These are phyloP conservation scores for Dioszegia aurantiaca DNA, from an alignment of 768 basidiomycete genomes.

Conservation along the genomic window DNA sequence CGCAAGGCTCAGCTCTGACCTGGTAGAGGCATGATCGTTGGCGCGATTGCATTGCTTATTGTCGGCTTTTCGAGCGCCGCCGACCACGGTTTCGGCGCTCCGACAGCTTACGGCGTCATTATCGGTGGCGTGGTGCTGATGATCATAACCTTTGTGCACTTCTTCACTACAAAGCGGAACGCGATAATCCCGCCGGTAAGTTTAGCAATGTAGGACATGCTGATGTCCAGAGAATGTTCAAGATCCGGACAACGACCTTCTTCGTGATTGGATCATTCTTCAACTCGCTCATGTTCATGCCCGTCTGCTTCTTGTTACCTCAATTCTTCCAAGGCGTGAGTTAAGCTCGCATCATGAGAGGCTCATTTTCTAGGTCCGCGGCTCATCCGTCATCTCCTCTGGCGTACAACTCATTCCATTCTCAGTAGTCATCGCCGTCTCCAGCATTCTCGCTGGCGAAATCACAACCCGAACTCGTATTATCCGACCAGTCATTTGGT, in stretches of 20 bases:
- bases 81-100: slow-evolving; percentile 44
- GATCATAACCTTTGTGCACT: slow-evolving; percentile 22
- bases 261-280: slow-evolving; percentile 42
- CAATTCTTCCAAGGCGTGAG: slow-evolving; percentile 49
- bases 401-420: slow-evolving; percentile 44
- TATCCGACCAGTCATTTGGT: slow-evolving; percentile 44
- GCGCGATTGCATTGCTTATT: slow-evolving; percentile 48
- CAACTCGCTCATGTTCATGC: slow-evolving; percentile 39
- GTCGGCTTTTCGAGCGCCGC: slow-evolving; percentile 51
- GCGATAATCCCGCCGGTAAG: slow-evolving; percentile 51
- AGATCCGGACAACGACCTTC: slow-evolving; percentile 45
- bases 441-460: slow-evolving; percentile 39
- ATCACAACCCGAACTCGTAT: slow-evolving; percentile 34
- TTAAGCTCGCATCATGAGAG: slow-evolving; percentile 8
- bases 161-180: slow-evolving; percentile 50
- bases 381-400: slow-evolving; percentile 21
- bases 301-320: slow-evolving; percentile 28
- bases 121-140: slow-evolving; percentile 36
- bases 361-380: slow-evolving; percentile 18
- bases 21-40: slow-evolving; percentile 43
- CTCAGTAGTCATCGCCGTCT: slow-evolving; percentile 19
- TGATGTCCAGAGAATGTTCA: slow-evolving; percentile 46
- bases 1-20: background rate
- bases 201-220: background rate
- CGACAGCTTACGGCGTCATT: slow-evolving; percentile 49